phyloP scores from a whole-genome alignment of 2,329 filamentous ascomycete genomes.

The Fusarium sambucinum region DNA sequence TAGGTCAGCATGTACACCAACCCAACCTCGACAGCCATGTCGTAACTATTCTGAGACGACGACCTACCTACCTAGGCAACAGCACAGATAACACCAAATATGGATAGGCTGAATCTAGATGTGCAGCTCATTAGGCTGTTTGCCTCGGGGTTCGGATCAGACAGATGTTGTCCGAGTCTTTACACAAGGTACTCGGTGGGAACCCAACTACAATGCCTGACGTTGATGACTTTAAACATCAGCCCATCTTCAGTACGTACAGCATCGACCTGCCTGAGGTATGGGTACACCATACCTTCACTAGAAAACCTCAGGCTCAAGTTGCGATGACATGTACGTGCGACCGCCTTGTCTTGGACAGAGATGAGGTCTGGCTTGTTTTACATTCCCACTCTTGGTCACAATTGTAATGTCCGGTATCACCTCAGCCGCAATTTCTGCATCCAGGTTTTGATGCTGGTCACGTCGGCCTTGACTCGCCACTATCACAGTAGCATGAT shows the following conservation, averaged over 20 bases:
- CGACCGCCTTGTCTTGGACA: constrained; percentile 12
- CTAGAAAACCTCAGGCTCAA: not conserved
- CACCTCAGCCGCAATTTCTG: constrained; percentile 27
- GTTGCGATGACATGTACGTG: constrained; percentile 5
- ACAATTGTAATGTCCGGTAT: constrained; percentile 20
- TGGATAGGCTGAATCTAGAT: constrained; percentile 19
- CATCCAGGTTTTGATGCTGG: constrained; percentile 1
- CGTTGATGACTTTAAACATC: constrained; percentile 11
- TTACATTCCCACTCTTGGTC: constrained; percentile 2
- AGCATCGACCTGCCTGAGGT: not conserved
- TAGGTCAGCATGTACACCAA: constrained; percentile 29
- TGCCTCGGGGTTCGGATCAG: constrained; percentile 17
- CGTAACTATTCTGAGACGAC: constrained; percentile 10
- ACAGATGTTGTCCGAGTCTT: not conserved
- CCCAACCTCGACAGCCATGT: constrained; percentile 35
- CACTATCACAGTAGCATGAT: constrained; percentile 29
- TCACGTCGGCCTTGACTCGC: constrained; percentile 8
- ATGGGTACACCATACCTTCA: constrained; percentile 14
- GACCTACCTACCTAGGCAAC: constrained; percentile 18
- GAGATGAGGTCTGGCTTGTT: not conserved
- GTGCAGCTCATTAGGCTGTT: constrained; percentile 7
- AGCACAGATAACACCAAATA: constrained; percentile 4
- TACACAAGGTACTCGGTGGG: not conserved
- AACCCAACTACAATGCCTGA: constrained; percentile 2
- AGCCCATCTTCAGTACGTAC: constrained; percentile 18